Percentiles rank a stretch among this genome's conserved stretches.
These are phyloP conservation scores for Arabis hirsuta DNA, from an alignment of 345 rosid species.

Conservation along the genomic window DNA sequence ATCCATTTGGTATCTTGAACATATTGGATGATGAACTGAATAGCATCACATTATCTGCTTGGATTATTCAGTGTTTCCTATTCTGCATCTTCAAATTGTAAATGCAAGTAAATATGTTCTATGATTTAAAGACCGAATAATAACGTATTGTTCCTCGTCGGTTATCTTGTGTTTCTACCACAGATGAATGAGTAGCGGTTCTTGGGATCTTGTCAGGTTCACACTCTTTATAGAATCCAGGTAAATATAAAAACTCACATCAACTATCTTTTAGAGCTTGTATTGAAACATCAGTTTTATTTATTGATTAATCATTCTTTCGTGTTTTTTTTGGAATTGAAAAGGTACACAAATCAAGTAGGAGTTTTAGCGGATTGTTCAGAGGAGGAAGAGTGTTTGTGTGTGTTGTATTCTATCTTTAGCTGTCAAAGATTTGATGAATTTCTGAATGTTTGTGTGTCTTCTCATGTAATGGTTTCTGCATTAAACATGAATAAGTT, in stretches of 20 bases:
- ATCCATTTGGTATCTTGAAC: too few relatives aligned
- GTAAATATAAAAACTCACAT: conserved; percentile 24
- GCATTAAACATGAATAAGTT: conserved; percentile 22
- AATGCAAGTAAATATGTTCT: conserved; percentile 10
- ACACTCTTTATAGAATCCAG: conserved; percentile 11
- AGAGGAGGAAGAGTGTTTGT: conserved; percentile 18
- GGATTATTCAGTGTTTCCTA: not conserved
- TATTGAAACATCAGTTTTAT: not conserved
- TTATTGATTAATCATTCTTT: not conserved
- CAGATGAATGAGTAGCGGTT: conserved; percentile 42
- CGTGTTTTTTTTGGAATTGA: conserved; percentile 16
- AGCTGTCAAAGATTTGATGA: not conserved
- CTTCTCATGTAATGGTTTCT: conserved; percentile 35
- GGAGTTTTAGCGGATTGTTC: conserved; percentile 21
- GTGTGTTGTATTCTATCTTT: conserved; percentile 33
- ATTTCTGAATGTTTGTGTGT: not conserved
- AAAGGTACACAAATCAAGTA: conserved; percentile 35
- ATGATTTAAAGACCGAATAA: not conserved
- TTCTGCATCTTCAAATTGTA: not conserved
- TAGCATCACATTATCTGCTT: not conserved
- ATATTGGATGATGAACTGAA: too few relatives aligned
- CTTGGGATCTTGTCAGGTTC: conserved; percentile 23
- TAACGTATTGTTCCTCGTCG: not conserved
- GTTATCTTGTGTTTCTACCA: conserved; percentile 1
- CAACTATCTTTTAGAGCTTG: not conserved